Evolutionary conservation across 345 rosid species (phyloP), one percentile per base, ranked within the genome.

Genomic region (Populus deltoides): DNA sequence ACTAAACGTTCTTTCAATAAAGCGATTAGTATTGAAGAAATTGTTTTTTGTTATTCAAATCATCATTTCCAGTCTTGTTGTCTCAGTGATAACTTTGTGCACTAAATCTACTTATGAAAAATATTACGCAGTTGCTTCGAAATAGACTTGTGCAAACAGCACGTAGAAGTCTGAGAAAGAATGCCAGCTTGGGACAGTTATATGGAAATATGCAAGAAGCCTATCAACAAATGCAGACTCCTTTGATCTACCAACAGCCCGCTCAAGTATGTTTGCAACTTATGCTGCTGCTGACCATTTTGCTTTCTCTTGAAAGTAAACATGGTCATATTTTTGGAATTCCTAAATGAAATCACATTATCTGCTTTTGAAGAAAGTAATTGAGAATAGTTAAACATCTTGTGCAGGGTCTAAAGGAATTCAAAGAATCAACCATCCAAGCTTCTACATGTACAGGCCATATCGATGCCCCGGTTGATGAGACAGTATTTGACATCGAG

Each of bases 181-280:
- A 75, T 24, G 79, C 85, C 16, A 79, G 85, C 77, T 72, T 79
- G 68, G 85, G 85, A 20, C 77, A 75, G 27, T 17, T 82, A 62
- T 82, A 82, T 33, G 82, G 85, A 72, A 75, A 79, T 41, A 82
- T 82, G 80, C 80, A 79, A 75, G 85, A 82, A 66, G 82, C 80
- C 49, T 82, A 82, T 59, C 74, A 61, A 22, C 77, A 82, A 49
- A 82, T 82, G 80, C 82, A 82, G 69, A 82, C 82, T n/a, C 80
- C 85, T 8, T 51, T 82, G 74, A 72, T 82, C 77, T 61, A 71
- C 72, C 82, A 82, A 38, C 85, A 79, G 41, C 71, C 80, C 29
- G 59, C 82, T 6, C 66, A 75, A 76, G 79, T 75, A 78, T 57
- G 62, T n/a, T 55, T 27, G 10, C 31, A 3, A 10, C 27, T 15